These are phyloP conservation scores for Huntiella moniliformis DNA, from an alignment of 2,329 filamentous ascomycete species.

Conservation along the genomic window DNA sequence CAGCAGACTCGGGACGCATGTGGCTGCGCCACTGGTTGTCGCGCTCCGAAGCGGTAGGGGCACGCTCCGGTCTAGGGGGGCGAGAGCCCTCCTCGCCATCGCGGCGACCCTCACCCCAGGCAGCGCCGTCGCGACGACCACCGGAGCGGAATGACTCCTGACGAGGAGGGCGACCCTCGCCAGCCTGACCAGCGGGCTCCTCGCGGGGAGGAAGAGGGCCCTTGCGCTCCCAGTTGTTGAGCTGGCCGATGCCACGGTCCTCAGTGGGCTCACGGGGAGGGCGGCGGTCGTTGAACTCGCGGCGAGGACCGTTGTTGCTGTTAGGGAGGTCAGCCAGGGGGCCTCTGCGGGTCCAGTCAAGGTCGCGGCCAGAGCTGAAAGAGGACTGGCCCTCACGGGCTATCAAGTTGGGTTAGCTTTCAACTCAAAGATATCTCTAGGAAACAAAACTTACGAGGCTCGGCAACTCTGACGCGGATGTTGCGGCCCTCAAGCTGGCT, in stretches of 20 bases:
- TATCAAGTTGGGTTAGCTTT: neutral
- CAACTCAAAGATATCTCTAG: too few species aligned
- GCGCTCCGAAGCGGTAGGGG: slow-evolving; percentile 72
- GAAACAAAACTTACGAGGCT: slow-evolving; percentile 57
- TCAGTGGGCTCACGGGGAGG: slow-evolving; percentile 40
- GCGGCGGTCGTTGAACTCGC: slow-evolving; percentile 39
- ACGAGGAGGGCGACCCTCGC: slow-evolving; percentile 32
- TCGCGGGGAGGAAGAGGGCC: slow-evolving; percentile 63
- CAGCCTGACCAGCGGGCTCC: slow-evolving; percentile 29
- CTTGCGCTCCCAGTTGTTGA: slow-evolving; percentile 85
- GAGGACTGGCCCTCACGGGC: slow-evolving; percentile 4
- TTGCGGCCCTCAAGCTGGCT: slow-evolving; percentile 69
- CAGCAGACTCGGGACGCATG: slow-evolving; percentile 64
- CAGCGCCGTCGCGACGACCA: slow-evolving; percentile 51
- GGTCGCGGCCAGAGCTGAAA: slow-evolving; percentile 53
- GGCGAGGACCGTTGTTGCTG: slow-evolving; percentile 42
- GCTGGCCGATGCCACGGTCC: slow-evolving; percentile 62
- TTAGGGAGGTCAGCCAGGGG: slow-evolving; percentile 57
- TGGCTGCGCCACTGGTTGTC: slow-evolving; percentile 83
- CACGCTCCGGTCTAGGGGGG: slow-evolving; percentile 58
- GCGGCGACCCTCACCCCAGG: slow-evolving; percentile 49
- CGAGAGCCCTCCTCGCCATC: slow-evolving; percentile 55
- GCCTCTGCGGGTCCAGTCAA: slow-evolving; percentile 89
- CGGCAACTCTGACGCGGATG: slow-evolving; percentile 86
- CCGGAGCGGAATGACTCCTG: slow-evolving; percentile 44